phyloP scores from a whole-genome alignment of 2,329 filamentous ascomycete genomes.

The Penicillium sp. region DNA sequence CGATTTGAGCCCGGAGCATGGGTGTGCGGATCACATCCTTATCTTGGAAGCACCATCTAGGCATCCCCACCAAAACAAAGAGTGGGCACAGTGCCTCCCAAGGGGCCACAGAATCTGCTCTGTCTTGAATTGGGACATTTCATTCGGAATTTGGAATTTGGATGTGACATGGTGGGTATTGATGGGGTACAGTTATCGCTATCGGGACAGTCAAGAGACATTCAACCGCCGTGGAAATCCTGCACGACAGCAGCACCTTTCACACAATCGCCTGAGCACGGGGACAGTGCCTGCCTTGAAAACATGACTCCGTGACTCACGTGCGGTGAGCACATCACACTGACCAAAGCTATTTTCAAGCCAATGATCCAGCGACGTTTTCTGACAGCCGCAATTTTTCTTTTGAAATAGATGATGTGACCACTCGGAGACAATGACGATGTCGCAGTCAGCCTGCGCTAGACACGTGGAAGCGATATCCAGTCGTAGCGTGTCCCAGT shows the following conservation, averaged over 20 bases:
- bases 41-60: too few relatives aligned
- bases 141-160: too few relatives aligned
- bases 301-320: background rate
- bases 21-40: too few relatives aligned
- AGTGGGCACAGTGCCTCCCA: too few relatives aligned
- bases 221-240: background rate
- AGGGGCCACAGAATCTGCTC: too few relatives aligned
- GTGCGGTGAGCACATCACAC: background rate
- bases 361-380: background rate
- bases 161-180: too few relatives aligned
- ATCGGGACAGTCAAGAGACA: background rate
- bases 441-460: background rate
- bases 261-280: slow-evolving; percentile 1
- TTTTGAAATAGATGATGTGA: background rate
- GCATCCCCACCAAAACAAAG: too few relatives aligned
- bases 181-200: too few relatives aligned
- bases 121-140: too few relatives aligned
- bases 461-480: background rate
- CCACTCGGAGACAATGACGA: background rate
- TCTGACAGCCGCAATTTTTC: background rate
- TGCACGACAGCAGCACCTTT: background rate
- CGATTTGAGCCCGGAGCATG: too few relatives aligned
- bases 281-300: background rate
- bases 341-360: background rate
- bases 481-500: slow-evolving; percentile 1